Base-by-base conservation (phyloP, 164 flowering plant genomes). In the Aristolochia fimbriata region DNA sequence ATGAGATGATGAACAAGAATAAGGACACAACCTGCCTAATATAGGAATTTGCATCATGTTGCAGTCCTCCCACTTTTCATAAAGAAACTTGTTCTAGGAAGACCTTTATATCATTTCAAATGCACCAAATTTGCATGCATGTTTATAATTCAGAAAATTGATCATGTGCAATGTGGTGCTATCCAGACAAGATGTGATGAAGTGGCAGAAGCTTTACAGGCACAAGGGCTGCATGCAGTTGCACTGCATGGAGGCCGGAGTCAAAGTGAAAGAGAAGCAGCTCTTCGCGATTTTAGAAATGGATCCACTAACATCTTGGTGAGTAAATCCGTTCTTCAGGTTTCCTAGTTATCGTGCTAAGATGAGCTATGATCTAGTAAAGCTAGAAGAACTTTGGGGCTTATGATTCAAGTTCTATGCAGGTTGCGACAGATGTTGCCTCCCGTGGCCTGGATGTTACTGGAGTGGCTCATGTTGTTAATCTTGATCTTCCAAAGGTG, bases 371-470 rank as follows among this genome's bases (percentile, higher is more conserved):
- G 43, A 37, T 5, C 43, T 3, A 10, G 43, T 7, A 37, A 37
- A 37, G 43, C 4, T 37, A 37, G 8, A 37, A 37, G 43, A 37
- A 37, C 4, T 3, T 3, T 37, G 43, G 9, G 43, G 43, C 43
- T 37, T 37, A 37, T 10, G 43, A 15, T 47, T 17, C 24, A 61
- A 62, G 15, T 56, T 65, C 41, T 33, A 21, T 77, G 59, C 74
- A 80, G 78, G 84, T 84, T 52, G 89, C 89, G 11, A 84, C 89
- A 23, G 89, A 84, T 73, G 89, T 84, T 62, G 89, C 89, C 51
- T 83, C 89, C 14, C 89, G 89, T 63, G 89, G 89, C 48, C 71
- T 84, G 71, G 89, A 81, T 73, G 83, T 84, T 45, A 73, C 81
- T 20, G 85, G 88, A 57, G 88, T 83, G 46, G 75, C 85, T 65